Evolutionary conservation across 2,329 filamentous ascomycete species (phyloP).

Genomic region (Ascochyta koolunga): DNA sequence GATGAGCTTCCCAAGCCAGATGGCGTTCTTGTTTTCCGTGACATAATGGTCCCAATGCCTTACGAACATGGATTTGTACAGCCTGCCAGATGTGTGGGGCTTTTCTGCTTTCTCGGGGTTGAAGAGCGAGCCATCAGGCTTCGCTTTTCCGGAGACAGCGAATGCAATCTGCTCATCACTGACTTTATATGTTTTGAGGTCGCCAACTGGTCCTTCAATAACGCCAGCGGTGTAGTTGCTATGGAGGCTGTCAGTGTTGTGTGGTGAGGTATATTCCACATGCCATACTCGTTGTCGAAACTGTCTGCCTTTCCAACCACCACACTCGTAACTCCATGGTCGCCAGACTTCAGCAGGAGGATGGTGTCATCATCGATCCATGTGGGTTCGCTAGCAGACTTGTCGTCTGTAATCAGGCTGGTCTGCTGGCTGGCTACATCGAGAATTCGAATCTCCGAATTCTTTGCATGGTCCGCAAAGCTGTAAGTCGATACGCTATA

Average conservation of each 20-base stretch:
- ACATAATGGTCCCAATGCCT: conserved; percentile 84
- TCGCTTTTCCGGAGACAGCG: conserved; percentile 65
- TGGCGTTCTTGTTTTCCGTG: conserved; percentile 69
- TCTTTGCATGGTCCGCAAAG: conserved; percentile 75
- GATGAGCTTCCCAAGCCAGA: conserved; percentile 72
- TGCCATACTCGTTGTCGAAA: conserved; percentile 42
- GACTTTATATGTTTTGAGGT: conserved; percentile 55
- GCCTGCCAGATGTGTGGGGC: conserved; percentile 67
- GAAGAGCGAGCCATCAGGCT: conserved; percentile 71
- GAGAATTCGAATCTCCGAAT: conserved; percentile 71
- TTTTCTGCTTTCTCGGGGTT: conserved; percentile 67
- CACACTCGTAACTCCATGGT: conserved; percentile 49
- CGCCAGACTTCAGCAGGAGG: conserved; percentile 58
- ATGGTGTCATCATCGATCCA: conserved; percentile 77
- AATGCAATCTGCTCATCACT: conserved; percentile 50
- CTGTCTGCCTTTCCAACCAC: conserved; percentile 41
- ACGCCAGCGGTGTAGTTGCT: conserved; percentile 51
- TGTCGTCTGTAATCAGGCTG: conserved; percentile 68
- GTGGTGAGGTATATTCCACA: not conserved
- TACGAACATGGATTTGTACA: conserved; percentile 78
- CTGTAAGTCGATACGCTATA: conserved; percentile 79
- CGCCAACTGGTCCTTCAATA: conserved; percentile 55
- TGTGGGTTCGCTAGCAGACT: conserved; percentile 70
- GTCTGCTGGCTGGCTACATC: conserved; percentile 71
- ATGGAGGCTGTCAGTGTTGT: conserved; percentile 2